Evolutionary conservation across 2,329 filamentous ascomycete species (phyloP), one percentile per base, ranked within the genome.

Genomic region (Fonsecaea multimorphosa): DNA sequence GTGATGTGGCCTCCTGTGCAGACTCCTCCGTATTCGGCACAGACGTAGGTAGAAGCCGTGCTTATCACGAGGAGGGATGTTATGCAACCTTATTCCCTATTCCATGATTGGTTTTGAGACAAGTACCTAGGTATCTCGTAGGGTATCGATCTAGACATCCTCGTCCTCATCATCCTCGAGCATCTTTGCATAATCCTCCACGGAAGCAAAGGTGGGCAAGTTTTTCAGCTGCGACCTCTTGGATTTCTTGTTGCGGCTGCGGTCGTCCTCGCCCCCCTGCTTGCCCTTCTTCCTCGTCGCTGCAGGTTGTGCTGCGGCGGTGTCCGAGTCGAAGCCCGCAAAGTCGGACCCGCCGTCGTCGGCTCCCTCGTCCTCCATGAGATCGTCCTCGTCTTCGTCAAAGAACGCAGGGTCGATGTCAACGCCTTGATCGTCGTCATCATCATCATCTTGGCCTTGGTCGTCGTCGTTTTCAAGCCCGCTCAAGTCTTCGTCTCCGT

Each of bases 131-230:
- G n/a, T n/a, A n/a, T n/a, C n/a, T n/a, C n/a, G n/a, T n/a, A n/a
- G n/a, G n/a, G n/a, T n/a, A n/a, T n/a, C n/a, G 29, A 9, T 38
- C 31, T 62, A 54, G 40, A 32, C 63, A 62, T 73, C 71, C 58
- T 73, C 74, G 55, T 88, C 88, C 68, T 88, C 87, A 58, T 95
- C 91, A 69, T 87, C 85, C 3, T 84, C 91, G 76, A 97, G 79
- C 80, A 97, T 84, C 73, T 90, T 91, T 16, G 93, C 94, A 78
- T 98, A 99, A 76, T 98, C 95, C 61, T 98, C 95, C 34, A 86
- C 90, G 34, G 92, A 96, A 22, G 96, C 95, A 81, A 99, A 99
- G 38, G 88, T 96, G 6, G 95, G 95, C 72, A 99, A 82, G 70
- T 88, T 87, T 85, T 93, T 97, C 78, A 98, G 83, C 81, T 91